These are phyloP conservation scores for Cornus suecica DNA, from an alignment of 148 eudicot species.

Conservation along the genomic window DNA sequence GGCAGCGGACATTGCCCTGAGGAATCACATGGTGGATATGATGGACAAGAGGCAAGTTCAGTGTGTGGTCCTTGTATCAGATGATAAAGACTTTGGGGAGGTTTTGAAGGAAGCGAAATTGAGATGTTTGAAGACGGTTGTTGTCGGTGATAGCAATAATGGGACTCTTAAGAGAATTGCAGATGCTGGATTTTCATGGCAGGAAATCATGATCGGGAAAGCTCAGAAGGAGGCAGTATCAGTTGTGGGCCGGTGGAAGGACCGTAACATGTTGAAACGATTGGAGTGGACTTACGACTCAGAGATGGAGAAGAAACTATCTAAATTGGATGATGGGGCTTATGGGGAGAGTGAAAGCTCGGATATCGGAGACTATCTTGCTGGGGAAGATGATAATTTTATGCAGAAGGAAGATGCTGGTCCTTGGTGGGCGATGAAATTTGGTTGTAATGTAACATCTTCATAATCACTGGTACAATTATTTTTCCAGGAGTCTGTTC, in stretches of 20 bases:
- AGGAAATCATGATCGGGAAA: constrained; percentile 68
- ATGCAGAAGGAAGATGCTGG: constrained; percentile 12
- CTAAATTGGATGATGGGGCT: constrained; percentile 15
- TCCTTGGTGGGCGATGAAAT: constrained; percentile 43
- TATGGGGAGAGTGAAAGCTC: constrained; percentile 28
- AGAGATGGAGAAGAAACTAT: constrained; percentile 30
- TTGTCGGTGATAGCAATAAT: constrained; percentile 66
- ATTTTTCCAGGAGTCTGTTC: background rate
- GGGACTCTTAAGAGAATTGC: constrained; percentile 68
- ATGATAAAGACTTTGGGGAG: constrained; percentile 64
- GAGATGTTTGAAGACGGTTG: constrained; percentile 83
- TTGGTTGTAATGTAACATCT: constrained; percentile 14
- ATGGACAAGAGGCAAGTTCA: constrained; percentile 55
- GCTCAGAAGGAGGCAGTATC: constrained; percentile 61
- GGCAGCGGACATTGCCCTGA: constrained; percentile 64
- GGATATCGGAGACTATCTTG: constrained; percentile 22
- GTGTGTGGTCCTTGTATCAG: constrained; percentile 74
- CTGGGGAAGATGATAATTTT: constrained; percentile 17
- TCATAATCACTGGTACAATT: background rate
- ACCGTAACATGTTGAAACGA: constrained; percentile 59
- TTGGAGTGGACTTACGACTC: constrained; percentile 75
- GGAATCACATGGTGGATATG: constrained; percentile 60
- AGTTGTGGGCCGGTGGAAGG: constrained; percentile 80
- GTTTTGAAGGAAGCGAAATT: constrained; percentile 70
- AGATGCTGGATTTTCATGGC: constrained; percentile 83